A percentile compares a stretch with the other conserved stretches of the same genome.
Evolutionary conservation across 352 stramenopile genomes (phyloP).

Genomic region (Pythium guiyangense): DNA sequence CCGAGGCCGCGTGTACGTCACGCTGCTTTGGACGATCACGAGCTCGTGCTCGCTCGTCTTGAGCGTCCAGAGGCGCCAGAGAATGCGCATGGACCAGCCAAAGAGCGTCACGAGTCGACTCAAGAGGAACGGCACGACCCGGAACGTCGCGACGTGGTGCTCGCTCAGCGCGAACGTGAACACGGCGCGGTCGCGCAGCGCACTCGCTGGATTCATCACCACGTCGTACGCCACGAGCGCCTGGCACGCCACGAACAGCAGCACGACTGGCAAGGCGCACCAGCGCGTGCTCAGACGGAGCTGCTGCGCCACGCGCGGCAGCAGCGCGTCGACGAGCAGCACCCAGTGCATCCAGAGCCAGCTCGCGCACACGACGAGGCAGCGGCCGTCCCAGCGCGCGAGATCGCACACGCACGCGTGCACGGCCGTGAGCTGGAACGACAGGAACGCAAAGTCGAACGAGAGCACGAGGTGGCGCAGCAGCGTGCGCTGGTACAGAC

Average conservation of each 20-base stretch:
- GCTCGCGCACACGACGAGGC: slow-evolving; percentile 8
- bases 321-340: slow-evolving; percentile 12
- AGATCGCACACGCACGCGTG: slow-evolving; percentile 14
- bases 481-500: slow-evolving; percentile 9
- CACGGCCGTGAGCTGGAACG: slow-evolving; percentile 11
- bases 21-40: slow-evolving; percentile 10
- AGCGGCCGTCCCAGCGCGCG: slow-evolving; percentile 7
- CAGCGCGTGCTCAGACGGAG: slow-evolving; percentile 1
- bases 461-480: slow-evolving; percentile 7
- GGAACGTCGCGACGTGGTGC: slow-evolving; percentile 1
- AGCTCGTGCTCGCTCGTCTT: slow-evolving; percentile 7
- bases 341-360: slow-evolving; percentile 19
- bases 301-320: slow-evolving; percentile 1
- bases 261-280: slow-evolving; percentile 2
- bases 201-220: slow-evolving; percentile 1
- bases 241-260: slow-evolving; percentile 6
- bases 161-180: background rate
- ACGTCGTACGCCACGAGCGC: background rate
- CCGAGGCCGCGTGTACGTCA: background rate
- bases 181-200: slow-evolving; percentile 4
- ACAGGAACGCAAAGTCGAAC: slow-evolving; percentile 18
- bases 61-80: slow-evolving; percentile 4
- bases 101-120: slow-evolving; percentile 8
- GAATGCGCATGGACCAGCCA: slow-evolving; percentile 8
- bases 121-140: slow-evolving; percentile 5